Percentiles rank a stretch among this genome's conserved stretches.
Evolutionary conservation across 1,284 basidiomycete genomes (phyloP).

Genomic region (Quambalaria eucalypti): DNA sequence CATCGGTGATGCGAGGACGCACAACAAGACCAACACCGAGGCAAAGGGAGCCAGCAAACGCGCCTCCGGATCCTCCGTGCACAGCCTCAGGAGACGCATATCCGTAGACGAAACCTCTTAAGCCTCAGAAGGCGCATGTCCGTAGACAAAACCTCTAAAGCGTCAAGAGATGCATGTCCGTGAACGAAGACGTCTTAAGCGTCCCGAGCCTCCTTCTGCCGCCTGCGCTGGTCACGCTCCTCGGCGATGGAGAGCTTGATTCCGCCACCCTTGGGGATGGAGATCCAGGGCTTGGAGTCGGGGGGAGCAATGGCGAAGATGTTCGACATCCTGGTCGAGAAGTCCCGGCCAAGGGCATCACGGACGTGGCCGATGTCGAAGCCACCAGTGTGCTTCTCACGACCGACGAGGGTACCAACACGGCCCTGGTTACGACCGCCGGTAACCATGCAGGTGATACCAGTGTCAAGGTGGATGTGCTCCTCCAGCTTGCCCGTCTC

Average conservation of each 20-base stretch:
- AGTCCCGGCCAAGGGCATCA: conserved; percentile 83
- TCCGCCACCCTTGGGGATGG: conserved; percentile 96
- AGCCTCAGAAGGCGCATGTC: too few relatives aligned
- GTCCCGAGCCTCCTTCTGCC: conserved; percentile 29
- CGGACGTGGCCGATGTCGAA: conserved; percentile 83
- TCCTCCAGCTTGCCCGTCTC: conserved; percentile 89
- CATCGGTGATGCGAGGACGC: too few relatives aligned
- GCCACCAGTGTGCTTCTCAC: conserved; percentile 93
- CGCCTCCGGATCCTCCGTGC: too few relatives aligned
- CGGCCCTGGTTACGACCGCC: conserved; percentile 99
- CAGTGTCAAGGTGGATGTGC: conserved; percentile 82
- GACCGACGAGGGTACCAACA: conserved; percentile 86
- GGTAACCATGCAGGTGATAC: conserved; percentile 94
- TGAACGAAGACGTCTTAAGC: too few relatives aligned
- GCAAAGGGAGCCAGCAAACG: too few relatives aligned
- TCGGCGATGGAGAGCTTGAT: conserved; percentile 63
- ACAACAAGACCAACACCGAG: too few relatives aligned
- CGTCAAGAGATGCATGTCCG: too few relatives aligned
- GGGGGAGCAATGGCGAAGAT: conserved; percentile 89
- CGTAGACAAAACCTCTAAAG: too few relatives aligned
- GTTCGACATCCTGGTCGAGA: conserved; percentile 68
- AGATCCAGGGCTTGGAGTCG: conserved; percentile 91
- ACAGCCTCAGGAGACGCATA: too few relatives aligned
- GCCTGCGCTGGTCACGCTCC: conserved; percentile 48
- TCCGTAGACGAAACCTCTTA: too few relatives aligned